Conservation (phyloP, 768 basidiomycete genomes). For the Mycena venus region DNA sequence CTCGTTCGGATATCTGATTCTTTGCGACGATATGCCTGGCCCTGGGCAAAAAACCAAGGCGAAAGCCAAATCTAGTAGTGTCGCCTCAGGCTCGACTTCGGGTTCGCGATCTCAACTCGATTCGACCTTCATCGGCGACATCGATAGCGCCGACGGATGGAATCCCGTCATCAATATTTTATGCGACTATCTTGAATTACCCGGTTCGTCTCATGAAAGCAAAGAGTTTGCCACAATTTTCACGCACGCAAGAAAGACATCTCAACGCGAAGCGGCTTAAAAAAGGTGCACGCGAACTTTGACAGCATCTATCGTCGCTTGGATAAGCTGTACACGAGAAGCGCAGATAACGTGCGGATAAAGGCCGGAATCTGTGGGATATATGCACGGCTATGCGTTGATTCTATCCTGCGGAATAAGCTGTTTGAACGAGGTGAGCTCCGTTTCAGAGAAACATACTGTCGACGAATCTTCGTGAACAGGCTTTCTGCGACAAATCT, state of each 20-base stretch:
- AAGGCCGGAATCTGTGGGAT: constrained; percentile 71
- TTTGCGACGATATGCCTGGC: neutral
- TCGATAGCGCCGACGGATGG: constrained; percentile 66
- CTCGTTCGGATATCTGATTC: neutral
- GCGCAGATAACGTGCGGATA: constrained; percentile 60
- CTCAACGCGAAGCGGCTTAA: constrained; percentile 68
- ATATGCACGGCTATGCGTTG: constrained; percentile 73
- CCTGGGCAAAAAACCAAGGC: constrained; percentile 32
- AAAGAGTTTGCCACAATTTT: neutral
- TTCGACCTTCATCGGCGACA: constrained; percentile 52
- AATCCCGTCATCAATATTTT: constrained; percentile 58
- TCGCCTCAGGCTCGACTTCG: neutral
- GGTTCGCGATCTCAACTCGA: constrained; percentile 25
- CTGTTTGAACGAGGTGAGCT: constrained; percentile 67
- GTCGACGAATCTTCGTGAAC: neutral
- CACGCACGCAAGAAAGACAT: constrained; percentile 56
- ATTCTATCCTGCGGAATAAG: constrained; percentile 71
- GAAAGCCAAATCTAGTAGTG: constrained; percentile 11
- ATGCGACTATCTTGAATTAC: constrained; percentile 65
- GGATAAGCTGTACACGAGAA: constrained; percentile 61
- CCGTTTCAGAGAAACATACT: neutral
- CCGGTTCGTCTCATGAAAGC: constrained; percentile 54
- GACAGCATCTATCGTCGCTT: constrained; percentile 63
- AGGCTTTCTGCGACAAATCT: constrained; percentile 71
- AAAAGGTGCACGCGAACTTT: constrained; percentile 73